phyloP scores from a whole-genome alignment of 192 early-diverging fungal species.

The Gonapodya prolifera region DNA sequence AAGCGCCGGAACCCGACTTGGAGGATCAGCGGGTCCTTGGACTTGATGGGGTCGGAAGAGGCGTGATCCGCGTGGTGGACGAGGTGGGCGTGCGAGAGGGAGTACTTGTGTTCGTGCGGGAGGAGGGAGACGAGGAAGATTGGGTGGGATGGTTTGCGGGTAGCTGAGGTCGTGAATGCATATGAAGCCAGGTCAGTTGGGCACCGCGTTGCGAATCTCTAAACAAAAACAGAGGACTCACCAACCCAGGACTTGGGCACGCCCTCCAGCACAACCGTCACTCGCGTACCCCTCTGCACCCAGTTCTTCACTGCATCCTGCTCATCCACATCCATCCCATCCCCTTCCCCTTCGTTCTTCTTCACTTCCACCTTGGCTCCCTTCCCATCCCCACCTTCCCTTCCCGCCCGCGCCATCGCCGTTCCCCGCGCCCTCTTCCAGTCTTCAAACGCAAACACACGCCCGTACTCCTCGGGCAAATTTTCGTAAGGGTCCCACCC shows the following conservation, averaged over 20 bases:
- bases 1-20: slow-evolving; percentile 84
- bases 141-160: no score
- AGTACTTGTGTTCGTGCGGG: slow-evolving; percentile 90
- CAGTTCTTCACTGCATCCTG: no score
- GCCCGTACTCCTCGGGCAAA: slow-evolving; percentile 85
- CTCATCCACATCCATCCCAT: slow-evolving; percentile 4
- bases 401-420: slow-evolving; percentile 34
- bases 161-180: neutral
- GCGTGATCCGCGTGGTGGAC: slow-evolving; percentile 59
- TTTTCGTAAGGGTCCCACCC: slow-evolving; percentile 99
- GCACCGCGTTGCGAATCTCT: no score
- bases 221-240: no score
- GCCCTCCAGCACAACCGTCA: no score
- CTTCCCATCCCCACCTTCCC: slow-evolving; percentile 40
- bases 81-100: slow-evolving; percentile 68
- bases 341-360: slow-evolving; percentile 52
- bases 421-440: slow-evolving; percentile 65
- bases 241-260: no score
- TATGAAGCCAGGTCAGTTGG: no score
- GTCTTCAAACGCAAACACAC: slow-evolving; percentile 95
- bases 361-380: slow-evolving; percentile 66
- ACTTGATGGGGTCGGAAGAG: slow-evolving; percentile 70
- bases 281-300: no score
- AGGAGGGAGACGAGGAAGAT: slow-evolving; percentile 58
- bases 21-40: slow-evolving; percentile 83